Evolutionary conservation across 1,284 basidiomycete genomes (phyloP).

Genomic region (Naganishia cerealis): DNA sequence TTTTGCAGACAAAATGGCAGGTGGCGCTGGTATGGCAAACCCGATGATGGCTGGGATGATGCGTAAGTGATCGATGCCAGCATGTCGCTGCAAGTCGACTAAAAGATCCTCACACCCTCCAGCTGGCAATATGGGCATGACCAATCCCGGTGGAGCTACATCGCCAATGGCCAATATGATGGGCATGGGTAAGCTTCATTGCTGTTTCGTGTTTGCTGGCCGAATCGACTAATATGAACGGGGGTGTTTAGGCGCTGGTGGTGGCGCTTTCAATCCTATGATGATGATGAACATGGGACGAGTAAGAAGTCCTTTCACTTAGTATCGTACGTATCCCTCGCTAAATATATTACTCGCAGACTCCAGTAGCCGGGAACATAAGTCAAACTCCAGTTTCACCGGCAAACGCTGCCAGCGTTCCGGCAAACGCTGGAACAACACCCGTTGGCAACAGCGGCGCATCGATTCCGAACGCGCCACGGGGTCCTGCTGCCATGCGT

Average conservation of each 20-base stretch:
- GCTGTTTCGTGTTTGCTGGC: neutral
- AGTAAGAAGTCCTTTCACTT: neutral
- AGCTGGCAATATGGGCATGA: neutral
- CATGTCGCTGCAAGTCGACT: neutral
- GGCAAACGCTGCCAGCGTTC: neutral
- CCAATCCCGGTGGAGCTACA: constrained; percentile 6
- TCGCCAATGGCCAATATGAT: constrained; percentile 32
- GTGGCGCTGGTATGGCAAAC: constrained; percentile 16
- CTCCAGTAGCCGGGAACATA: constrained; percentile 11
- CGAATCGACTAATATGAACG: neutral
- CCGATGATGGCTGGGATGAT: constrained; percentile 24
- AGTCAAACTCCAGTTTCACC: constrained; percentile 2
- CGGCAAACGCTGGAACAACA: constrained; percentile 3
- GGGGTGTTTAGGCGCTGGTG: constrained; percentile 16
- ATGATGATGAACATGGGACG: constrained; percentile 34
- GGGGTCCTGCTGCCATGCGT: constrained; percentile 56
- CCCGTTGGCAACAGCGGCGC: neutral
- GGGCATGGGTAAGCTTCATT: constrained; percentile 17
- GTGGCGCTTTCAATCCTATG: constrained; percentile 34
- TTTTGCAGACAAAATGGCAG: constrained; percentile 18
- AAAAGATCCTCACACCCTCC: neutral
- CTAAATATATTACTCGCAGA: constrained; percentile 2
- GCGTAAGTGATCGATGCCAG: neutral
- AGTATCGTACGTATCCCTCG: too few relatives aligned
- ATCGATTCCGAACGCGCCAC: constrained; percentile 47